A percentile compares a stretch with the other conserved stretches of the same genome.
Evolutionary conservation across 2,329 filamentous ascomycete genomes (phyloP).

Genomic region (Aureobasidium sp.): DNA sequence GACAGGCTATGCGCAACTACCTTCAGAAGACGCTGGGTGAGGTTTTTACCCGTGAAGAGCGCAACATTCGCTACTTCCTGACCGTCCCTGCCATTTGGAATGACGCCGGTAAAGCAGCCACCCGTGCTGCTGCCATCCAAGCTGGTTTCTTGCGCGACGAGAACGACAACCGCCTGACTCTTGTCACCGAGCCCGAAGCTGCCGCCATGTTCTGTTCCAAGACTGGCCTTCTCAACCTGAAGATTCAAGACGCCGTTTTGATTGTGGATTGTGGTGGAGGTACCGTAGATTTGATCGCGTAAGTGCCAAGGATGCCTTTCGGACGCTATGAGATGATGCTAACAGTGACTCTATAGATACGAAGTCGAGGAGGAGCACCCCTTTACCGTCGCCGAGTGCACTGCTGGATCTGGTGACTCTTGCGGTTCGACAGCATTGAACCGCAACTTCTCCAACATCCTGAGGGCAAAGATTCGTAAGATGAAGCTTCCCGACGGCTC

Average conservation of each 20-base stretch:
- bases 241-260: conserved; percentile 95
- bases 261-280: conserved; percentile 98
- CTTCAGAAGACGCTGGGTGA: conserved; percentile 94
- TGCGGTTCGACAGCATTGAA: conserved; percentile 98
- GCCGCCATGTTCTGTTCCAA: conserved; percentile 97
- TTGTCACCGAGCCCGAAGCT: conserved; percentile 94
- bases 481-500: conserved; percentile 98
- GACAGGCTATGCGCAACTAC: conserved; percentile 92
- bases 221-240: conserved; percentile 88
- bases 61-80: conserved; percentile 94
- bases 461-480: conserved; percentile 95
- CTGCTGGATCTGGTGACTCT: conserved; percentile 91
- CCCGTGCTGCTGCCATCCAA: conserved; percentile 89
- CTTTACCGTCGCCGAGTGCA: conserved; percentile 95
- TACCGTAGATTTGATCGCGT: conserved; percentile 93
- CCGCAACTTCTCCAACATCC: conserved; percentile 95
- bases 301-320: background rate
- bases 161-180: conserved; percentile 90
- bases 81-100: conserved; percentile 99
- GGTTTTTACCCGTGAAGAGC: conserved; percentile 95
- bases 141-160: conserved; percentile 94
- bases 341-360: conserved; percentile 40
- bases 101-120: conserved; percentile 94
- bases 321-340: background rate
- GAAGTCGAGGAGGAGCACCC: conserved; percentile 97